phyloP scores from a whole-genome alignment of 2,329 filamentous ascomycete genomes.

The Trichophyton simii region DNA sequence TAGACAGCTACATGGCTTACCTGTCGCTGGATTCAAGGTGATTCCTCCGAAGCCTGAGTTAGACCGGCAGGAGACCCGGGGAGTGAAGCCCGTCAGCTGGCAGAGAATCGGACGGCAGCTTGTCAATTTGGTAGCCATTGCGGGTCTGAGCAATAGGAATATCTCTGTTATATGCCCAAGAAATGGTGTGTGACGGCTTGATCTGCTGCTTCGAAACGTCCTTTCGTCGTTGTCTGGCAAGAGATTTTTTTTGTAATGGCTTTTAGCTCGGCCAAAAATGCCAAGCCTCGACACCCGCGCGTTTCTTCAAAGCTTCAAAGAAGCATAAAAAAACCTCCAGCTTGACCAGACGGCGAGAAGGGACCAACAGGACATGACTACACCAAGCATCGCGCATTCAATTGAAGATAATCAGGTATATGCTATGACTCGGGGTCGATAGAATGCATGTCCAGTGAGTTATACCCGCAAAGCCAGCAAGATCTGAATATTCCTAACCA shows the following conservation, averaged over 20 bases:
- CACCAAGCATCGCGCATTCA: background rate
- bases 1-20: background rate
- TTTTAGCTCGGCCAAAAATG: background rate
- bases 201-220: background rate
- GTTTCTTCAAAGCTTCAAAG: background rate
- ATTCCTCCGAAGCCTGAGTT: background rate
- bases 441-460: slow-evolving; percentile 8
- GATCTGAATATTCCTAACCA: background rate
- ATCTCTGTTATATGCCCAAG: background rate
- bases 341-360: background rate
- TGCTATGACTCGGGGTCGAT: background rate
- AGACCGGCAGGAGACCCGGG: background rate
- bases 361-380: background rate
- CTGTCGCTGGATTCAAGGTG: background rate
- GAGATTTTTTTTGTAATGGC: background rate
- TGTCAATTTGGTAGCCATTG: slow-evolving; percentile 1
- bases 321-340: background rate
- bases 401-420: background rate
- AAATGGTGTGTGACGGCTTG: background rate
- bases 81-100: background rate
- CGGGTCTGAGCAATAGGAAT: background rate
- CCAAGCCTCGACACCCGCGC: background rate
- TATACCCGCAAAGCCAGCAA: background rate
- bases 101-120: background rate
- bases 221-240: background rate